A percentile compares a stretch with the other conserved stretches of the same genome.
Conservation (phyloP, 768 basidiomycete species). For the Mycena epipterygia region DNA sequence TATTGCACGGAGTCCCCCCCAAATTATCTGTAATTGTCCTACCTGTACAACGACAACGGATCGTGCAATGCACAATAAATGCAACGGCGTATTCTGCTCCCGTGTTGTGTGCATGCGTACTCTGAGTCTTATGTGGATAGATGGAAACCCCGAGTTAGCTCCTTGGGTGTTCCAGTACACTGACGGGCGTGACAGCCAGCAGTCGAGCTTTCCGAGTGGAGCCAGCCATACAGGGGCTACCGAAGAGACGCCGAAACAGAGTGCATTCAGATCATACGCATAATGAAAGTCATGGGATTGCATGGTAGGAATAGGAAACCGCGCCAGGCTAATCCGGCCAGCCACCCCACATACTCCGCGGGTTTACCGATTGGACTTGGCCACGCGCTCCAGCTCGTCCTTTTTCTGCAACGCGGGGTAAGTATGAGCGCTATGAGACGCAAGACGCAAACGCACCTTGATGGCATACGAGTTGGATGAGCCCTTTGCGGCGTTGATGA, state of each 20-base stretch:
- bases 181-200: neutral
- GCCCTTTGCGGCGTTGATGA: conserved; percentile 99
- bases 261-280: conserved; percentile 31
- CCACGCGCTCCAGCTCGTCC: conserved; percentile 99
- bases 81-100: neutral
- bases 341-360: conserved; percentile 39
- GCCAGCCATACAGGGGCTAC: no score
- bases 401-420: conserved; percentile 77
- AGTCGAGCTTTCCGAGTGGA: no score
- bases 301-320: conserved; percentile 28
- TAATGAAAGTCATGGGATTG: conserved; percentile 36
- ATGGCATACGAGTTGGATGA: conserved; percentile 99
- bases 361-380: conserved; percentile 99
- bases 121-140: no score
- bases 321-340: conserved; percentile 25
- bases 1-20: conserved; percentile 16
- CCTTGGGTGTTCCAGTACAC: conserved; percentile 19
- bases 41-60: conserved; percentile 24
- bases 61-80: conserved; percentile 15
- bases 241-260: conserved; percentile 28
- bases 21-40: conserved; percentile 37
- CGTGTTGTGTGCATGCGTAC: neutral
- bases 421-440: neutral
- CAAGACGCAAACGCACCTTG: conserved; percentile 70
- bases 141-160: conserved; percentile 28